phyloP scores from a whole-genome alignment of 768 basidiomycete genomes.

The Tulasnella sp. region DNA sequence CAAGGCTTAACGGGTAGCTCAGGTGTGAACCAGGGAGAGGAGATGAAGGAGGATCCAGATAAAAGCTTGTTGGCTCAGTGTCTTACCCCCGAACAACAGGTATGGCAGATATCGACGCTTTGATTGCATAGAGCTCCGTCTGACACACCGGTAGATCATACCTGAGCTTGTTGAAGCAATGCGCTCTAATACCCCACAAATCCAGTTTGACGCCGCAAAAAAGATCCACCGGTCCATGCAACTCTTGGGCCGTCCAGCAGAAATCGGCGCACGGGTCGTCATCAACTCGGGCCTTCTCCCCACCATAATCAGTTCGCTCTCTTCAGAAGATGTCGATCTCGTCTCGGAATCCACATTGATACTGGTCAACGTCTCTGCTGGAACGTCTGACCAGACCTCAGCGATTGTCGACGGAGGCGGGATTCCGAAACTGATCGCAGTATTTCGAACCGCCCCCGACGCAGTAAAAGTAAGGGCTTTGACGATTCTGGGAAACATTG shows the following conservation, averaged over 20 bases:
- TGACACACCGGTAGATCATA: not conserved
- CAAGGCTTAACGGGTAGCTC: not conserved
- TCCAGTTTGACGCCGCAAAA: not conserved
- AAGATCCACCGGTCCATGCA: not conserved
- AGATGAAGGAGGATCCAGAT: not conserved
- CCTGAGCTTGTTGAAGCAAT: not conserved
- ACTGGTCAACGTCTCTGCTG: not conserved
- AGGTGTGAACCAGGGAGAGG: not conserved
- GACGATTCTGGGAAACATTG: not conserved
- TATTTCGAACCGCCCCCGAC: not conserved
- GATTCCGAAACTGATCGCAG: not conserved
- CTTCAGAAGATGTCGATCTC: not conserved
- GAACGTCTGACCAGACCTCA: not conserved
- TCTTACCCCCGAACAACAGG: not conserved
- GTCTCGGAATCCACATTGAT: not conserved
- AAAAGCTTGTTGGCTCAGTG: not conserved
- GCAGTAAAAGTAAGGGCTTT: not conserved
- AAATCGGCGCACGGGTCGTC: not conserved
- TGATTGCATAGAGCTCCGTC: not conserved
- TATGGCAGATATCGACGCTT: not conserved
- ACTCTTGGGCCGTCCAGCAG: not conserved
- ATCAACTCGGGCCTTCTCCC: not conserved
- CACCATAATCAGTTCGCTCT: not conserved
- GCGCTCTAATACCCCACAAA: not conserved
- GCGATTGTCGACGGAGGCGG: not conserved